Conservation (phyloP, 2,329 filamentous ascomycete species). For the Ascosphaera aggregata region DNA sequence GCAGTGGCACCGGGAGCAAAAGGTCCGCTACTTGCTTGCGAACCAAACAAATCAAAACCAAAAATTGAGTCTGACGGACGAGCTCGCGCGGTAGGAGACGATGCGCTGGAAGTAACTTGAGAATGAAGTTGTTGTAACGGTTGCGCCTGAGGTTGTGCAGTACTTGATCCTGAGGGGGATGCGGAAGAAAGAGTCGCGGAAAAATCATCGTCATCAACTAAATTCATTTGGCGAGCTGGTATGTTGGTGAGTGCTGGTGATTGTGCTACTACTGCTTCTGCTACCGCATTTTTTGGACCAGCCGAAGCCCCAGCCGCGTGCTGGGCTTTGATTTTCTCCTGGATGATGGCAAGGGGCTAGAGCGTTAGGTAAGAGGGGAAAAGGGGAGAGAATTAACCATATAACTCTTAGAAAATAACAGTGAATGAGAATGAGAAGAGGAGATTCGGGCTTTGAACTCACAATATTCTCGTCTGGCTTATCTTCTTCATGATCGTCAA, state of each 20-base stretch:
- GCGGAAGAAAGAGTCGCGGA: constrained; percentile 47
- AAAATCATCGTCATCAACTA: constrained; percentile 42
- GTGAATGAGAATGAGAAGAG: not conserved
- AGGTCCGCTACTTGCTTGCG: constrained; percentile 8
- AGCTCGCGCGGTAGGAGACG: constrained; percentile 31
- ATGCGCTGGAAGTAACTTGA: constrained; percentile 41
- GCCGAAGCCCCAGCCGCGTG: constrained; percentile 25
- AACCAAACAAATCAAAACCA: constrained; percentile 79
- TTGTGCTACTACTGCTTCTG: constrained; percentile 14
- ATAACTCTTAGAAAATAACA: not conserved
- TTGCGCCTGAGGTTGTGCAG: constrained; percentile 19
- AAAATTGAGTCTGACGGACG: constrained; percentile 69
- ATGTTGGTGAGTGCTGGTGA: constrained; percentile 10
- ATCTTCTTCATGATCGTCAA: constrained; percentile 44
- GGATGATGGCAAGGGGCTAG: constrained; percentile 41
- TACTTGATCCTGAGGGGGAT: constrained; percentile 45
- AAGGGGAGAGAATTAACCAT: constrained; percentile 1
- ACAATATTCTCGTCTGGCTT: constrained; percentile 49
- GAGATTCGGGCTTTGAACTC: constrained; percentile 28
- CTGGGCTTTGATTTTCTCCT: constrained; percentile 40
- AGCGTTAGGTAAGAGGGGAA: constrained; percentile 11
- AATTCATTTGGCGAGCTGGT: constrained; percentile 20
- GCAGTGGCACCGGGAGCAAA: constrained; percentile 24
- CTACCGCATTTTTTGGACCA: too few relatives aligned
- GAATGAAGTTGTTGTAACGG: constrained; percentile 24